Percentiles rank a stretch among this genome's conserved stretches.
Evolutionary conservation across 2,329 filamentous ascomycete genomes (phyloP).

Genomic region (Paraconiothyrium brasiliense): DNA sequence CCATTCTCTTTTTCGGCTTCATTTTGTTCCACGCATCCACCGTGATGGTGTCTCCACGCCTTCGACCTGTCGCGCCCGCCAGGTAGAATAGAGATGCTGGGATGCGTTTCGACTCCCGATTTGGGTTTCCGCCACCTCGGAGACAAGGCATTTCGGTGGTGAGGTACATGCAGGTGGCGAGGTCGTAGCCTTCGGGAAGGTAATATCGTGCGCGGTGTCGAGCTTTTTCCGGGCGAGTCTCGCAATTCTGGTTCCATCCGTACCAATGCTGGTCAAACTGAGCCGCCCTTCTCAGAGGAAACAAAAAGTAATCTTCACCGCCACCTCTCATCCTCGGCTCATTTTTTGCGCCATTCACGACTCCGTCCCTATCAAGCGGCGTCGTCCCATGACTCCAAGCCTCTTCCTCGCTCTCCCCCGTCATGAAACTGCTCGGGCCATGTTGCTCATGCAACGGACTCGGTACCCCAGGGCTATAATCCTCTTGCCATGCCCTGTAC

Average conservation of each 20-base stretch:
- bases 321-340: slow-evolving; percentile 7
- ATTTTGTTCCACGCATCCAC: slow-evolving; percentile 32
- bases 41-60: slow-evolving; percentile 22
- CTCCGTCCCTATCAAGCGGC: background rate
- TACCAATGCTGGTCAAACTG: background rate
- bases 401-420: background rate
- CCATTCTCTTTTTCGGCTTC: slow-evolving; percentile 34
- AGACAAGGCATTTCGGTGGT: slow-evolving; percentile 1
- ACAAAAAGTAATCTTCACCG: background rate
- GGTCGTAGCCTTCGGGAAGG: background rate
- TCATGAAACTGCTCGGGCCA: background rate
- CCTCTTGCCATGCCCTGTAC: background rate
- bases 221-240: background rate
- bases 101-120: slow-evolving; percentile 16
- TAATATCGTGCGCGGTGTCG: background rate
- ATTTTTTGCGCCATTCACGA: background rate
- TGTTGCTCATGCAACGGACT: slow-evolving; percentile 6
- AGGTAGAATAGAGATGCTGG: slow-evolving; percentile 35
- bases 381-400: slow-evolving; percentile 13
- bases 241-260: background rate
- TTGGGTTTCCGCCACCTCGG: slow-evolving; percentile 2
- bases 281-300: too few species aligned
- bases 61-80: slow-evolving; percentile 28
- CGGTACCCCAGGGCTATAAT: background rate
- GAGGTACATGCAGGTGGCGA: background rate